phyloP scores from a whole-genome alignment of 2,329 filamentous ascomycete species.

The Dryadomyces quercus-mongolicae region DNA sequence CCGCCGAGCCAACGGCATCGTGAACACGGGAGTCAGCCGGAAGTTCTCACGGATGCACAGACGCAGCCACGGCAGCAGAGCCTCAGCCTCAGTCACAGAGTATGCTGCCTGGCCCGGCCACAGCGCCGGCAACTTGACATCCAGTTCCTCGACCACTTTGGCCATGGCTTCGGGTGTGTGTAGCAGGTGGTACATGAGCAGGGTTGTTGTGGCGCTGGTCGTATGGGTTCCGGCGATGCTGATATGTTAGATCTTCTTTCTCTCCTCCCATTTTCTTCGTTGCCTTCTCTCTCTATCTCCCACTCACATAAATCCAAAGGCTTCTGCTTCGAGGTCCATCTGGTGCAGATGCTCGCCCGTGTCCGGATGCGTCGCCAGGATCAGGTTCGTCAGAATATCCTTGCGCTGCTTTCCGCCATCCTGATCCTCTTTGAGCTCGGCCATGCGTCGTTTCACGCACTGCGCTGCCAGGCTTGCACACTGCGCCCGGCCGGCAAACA shows the following conservation, averaged over 20 bases:
- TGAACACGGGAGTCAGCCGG: conserved; percentile 21
- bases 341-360: conserved; percentile 19
- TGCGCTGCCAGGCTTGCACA: conserved; percentile 11
- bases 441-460: conserved; percentile 11
- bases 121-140: conserved; percentile 4
- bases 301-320: conserved; percentile 24
- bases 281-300: not conserved
- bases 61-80: conserved; percentile 15
- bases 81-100: conserved; percentile 13
- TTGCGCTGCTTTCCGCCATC: conserved; percentile 13
- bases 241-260: not conserved
- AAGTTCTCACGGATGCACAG: conserved; percentile 21
- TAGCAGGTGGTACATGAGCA: conserved; percentile 20
- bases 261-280: not conserved
- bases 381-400: conserved; percentile 23
- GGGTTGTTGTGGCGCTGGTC: conserved; percentile 17
- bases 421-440: conserved; percentile 1
- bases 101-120: conserved; percentile 11
- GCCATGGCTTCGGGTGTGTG: conserved; percentile 16
- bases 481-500: conserved; percentile 15
- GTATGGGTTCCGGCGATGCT: conserved; percentile 23
- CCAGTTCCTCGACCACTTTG: conserved; percentile 14
- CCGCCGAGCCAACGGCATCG: conserved; percentile 19
- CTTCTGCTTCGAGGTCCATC: conserved; percentile 21
- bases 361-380: conserved; percentile 22